phyloP scores from a whole-genome alignment of 1,284 basidiomycete species.

The Cryptococcus maquisensis region DNA sequence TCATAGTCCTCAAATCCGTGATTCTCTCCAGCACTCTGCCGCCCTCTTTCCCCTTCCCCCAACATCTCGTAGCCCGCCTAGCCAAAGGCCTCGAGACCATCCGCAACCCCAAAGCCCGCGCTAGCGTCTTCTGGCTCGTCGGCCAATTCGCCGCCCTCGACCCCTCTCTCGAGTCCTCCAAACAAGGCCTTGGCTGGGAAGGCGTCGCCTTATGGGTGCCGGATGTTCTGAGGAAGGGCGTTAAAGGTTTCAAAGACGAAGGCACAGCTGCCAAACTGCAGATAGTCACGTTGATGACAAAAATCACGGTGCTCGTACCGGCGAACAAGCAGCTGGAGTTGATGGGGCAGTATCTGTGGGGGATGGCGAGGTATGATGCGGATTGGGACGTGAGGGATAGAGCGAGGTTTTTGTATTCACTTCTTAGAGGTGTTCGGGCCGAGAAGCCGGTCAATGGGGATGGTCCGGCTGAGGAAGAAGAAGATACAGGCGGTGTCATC shows the following conservation, averaged over 20 bases:
- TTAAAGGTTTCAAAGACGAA: constrained; percentile 68
- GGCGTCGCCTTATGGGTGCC: constrained; percentile 69
- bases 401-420: constrained; percentile 68
- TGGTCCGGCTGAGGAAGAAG: constrained; percentile 17
- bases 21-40: constrained; percentile 55
- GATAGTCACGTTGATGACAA: constrained; percentile 73
- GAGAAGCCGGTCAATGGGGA: constrained; percentile 39
- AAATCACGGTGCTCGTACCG: constrained; percentile 69
- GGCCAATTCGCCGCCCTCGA: constrained; percentile 66
- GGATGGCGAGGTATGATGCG: constrained; percentile 78
- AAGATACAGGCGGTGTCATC: constrained; percentile 62
- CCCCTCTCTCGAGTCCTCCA: constrained; percentile 1
- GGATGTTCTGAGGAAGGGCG: constrained; percentile 72
- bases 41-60: constrained; percentile 44
- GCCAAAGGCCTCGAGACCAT: constrained; percentile 72
- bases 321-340: constrained; percentile 51
- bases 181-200: constrained; percentile 39
- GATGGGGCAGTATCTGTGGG: constrained; percentile 67
- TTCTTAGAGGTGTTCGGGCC: constrained; percentile 56
- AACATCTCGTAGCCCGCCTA: constrained; percentile 67
- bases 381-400: constrained; percentile 87
- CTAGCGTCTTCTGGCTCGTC: constrained; percentile 83
- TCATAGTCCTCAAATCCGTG: constrained; percentile 76
- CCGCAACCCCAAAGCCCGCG: constrained; percentile 68
- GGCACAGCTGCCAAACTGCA: constrained; percentile 71